These are phyloP conservation scores for Wickerhamomyces sp. DNA, from an alignment of 1,139 yeast genomes.

Conservation along the genomic window DNA sequence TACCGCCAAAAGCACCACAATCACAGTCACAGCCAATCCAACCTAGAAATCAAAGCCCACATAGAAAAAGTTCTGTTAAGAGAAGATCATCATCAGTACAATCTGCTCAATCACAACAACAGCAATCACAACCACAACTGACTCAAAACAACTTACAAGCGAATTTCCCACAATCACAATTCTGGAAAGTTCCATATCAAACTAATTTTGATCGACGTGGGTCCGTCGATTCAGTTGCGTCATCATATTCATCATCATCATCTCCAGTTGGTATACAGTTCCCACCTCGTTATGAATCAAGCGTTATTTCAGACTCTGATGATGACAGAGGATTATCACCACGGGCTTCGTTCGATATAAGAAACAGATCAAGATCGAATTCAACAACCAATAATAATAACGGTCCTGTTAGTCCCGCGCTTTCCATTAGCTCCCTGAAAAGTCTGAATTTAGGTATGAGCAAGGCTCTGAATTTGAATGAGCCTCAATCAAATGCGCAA, in stretches of 20 bases:
- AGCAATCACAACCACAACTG: conserved; percentile 4
- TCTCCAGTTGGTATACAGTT: conserved; percentile 5
- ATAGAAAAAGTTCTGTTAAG: background rate
- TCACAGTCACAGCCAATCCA: too few relatives aligned
- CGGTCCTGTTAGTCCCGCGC: conserved; percentile 25
- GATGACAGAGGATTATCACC: conserved; percentile 36
- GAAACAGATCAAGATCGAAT: conserved; percentile 19
- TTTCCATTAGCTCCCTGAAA: conserved; percentile 30
- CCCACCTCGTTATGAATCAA: conserved; percentile 19
- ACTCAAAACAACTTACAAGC: conserved; percentile 6
- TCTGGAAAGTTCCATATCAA: conserved; percentile 37
- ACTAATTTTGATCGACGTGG: conserved; percentile 27
- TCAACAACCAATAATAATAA: conserved; percentile 22
- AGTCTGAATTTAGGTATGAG: conserved; percentile 42
- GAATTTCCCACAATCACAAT: conserved; percentile 26
- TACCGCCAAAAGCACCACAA: too few relatives aligned
- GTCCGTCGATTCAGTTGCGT: conserved; percentile 30
- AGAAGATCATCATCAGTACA: too few relatives aligned
- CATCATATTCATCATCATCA: conserved; percentile 19
- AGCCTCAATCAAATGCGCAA: conserved; percentile 2
- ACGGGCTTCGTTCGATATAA: conserved; percentile 36
- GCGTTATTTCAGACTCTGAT: conserved; percentile 32
- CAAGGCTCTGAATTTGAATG: conserved; percentile 24
- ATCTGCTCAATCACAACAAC: background rate
- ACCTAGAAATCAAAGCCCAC: background rate